Conservation (phyloP, 2,329 filamentous ascomycete genomes). For the Fusarium lyarnte region DNA sequence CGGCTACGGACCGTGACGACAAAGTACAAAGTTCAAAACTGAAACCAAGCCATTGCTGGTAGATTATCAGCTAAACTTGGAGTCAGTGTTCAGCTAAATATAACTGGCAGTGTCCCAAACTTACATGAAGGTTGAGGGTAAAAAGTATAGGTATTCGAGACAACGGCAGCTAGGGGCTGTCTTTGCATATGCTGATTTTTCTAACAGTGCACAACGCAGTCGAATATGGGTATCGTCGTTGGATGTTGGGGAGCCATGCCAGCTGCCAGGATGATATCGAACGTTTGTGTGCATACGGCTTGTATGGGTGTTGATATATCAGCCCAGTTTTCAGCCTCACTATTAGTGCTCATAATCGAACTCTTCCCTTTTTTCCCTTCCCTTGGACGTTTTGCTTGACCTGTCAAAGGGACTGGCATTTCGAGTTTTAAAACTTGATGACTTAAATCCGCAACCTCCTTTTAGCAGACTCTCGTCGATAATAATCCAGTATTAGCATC, state of each 20-base stretch:
- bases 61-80: neutral
- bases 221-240: neutral
- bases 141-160: neutral
- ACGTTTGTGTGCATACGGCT: neutral
- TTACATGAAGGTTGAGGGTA: neutral
- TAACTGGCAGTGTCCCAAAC: neutral
- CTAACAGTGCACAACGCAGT: neutral
- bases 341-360: neutral
- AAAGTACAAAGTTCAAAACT: neutral
- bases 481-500: neutral
- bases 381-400: neutral
- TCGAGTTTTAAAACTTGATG: neutral
- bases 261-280: neutral
- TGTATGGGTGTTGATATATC: slow-evolving; percentile 1
- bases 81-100: neutral
- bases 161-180: neutral
- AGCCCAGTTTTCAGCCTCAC: slow-evolving; percentile 13
- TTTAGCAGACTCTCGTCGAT: neutral
- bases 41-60: neutral
- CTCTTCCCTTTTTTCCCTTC: neutral
- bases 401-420: neutral
- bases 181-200: neutral
- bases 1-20: neutral
- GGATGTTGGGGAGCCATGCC: neutral
- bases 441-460: neutral